phyloP scores from a whole-genome alignment of 1,284 basidiomycete species.

The Neotropicomus parvogracilis region DNA sequence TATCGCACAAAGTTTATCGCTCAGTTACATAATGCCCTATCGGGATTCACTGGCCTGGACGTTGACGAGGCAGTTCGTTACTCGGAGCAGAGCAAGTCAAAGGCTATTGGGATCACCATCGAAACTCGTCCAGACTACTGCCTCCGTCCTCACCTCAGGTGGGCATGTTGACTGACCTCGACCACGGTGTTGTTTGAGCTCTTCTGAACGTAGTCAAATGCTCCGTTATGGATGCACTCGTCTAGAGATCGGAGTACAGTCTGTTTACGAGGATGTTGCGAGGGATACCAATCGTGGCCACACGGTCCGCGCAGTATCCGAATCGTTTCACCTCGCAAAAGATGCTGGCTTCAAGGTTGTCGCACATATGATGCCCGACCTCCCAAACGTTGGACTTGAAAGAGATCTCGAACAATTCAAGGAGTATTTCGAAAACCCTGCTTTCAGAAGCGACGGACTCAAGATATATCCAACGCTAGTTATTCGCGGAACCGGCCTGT shows the following conservation, averaged over 20 bases:
- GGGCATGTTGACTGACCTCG: conserved; percentile 13
- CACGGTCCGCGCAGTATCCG: conserved; percentile 95
- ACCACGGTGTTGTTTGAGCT: background rate
- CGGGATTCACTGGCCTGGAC: conserved; percentile 89
- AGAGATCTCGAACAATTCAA: conserved; percentile 99
- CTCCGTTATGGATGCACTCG: conserved; percentile 98
- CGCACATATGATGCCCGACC: conserved; percentile 97
- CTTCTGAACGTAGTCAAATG: conserved; percentile 74
- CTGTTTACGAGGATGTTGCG: conserved; percentile 98
- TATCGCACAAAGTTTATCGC: conserved; percentile 94
- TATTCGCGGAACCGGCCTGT: conserved; percentile 95
- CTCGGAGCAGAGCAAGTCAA: conserved; percentile 95
- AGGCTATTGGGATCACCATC: conserved; percentile 98
- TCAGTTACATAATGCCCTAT: conserved; percentile 95
- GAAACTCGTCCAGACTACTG: conserved; percentile 99
- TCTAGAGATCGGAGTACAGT: conserved; percentile 97
- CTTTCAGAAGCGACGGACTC: conserved; percentile 94
- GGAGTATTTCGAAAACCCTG: conserved; percentile 98
- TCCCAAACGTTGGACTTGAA: conserved; percentile 97
- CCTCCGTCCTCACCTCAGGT: conserved; percentile 91
- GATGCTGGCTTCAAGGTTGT: conserved; percentile 99
- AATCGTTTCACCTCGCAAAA: conserved; percentile 97
- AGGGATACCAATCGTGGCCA: conserved; percentile 98
- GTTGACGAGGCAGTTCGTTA: conserved; percentile 97
- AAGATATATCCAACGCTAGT: conserved; percentile 99